Conservation (phyloP, 345 rosid species). For the Syzygium grande region DNA sequence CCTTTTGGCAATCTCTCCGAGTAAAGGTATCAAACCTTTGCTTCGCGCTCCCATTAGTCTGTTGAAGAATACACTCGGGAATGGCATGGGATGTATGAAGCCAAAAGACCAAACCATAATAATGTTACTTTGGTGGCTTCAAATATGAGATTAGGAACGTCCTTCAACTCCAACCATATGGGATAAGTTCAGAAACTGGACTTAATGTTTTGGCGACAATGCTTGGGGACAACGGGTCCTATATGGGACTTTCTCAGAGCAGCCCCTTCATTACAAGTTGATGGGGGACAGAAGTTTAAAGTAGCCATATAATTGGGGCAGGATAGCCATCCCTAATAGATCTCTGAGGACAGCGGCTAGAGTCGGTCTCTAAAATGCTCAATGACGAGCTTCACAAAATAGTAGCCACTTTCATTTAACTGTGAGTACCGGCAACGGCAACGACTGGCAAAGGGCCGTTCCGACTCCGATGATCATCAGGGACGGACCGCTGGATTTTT, state of each 20-base stretch:
- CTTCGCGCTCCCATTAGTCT: background rate
- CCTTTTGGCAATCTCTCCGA: background rate
- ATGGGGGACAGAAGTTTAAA: background rate
- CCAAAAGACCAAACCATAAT: background rate
- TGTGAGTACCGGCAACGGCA: background rate
- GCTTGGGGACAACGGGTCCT: too few species aligned
- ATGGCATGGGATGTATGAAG: background rate
- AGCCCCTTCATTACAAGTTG: background rate
- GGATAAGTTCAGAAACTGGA: too few species aligned
- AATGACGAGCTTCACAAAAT: background rate
- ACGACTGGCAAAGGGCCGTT: background rate
- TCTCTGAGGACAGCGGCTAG: too few species aligned
- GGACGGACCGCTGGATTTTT: too few species aligned
- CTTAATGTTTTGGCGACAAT: too few species aligned
- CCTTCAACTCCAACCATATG: too few species aligned
- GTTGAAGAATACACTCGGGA: background rate
- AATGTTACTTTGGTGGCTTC: background rate
- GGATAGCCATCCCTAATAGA: background rate
- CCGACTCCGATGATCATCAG: background rate
- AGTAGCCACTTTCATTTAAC: background rate
- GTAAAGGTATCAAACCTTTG: background rate
- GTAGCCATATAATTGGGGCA: background rate
- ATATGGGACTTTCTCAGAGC: background rate
- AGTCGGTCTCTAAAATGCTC: background rate
- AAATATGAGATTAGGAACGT: background rate